Evolutionary conservation across 2,329 filamentous ascomycete species (phyloP), one percentile per base, ranked within the genome.

Genomic region (Xylariaceae sp.): DNA sequence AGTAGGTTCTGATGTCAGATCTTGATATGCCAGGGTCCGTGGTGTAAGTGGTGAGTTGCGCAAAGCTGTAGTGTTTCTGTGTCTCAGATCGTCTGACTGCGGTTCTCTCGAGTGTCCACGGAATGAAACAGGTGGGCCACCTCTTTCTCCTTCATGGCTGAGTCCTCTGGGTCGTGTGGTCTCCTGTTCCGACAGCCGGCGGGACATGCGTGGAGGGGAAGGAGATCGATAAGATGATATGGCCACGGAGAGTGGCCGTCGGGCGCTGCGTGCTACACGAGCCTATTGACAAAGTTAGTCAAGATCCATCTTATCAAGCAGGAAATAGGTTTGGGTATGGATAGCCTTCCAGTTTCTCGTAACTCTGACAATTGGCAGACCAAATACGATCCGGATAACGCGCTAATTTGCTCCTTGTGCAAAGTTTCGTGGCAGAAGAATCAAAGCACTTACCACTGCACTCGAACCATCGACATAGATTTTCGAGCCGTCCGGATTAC

Each of bases 101-200:
- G 69, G 71, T 22, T 79, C 76, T 50, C 67, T 66, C 5, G 62
- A 54, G 16, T 67, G 49, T 7, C 66, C 61, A 34, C 76, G 71
- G 47, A 73, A 74, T 2, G 69, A 66, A 22, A 71, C 56, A 40
- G 71, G 68, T n/a, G 72, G 71, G 21, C 69, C 59, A 37, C 58
- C 55, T 46, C 65, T 61, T 33, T 70, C 70, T 14, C 58, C 55
- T 8, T 74, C 71, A n/a, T 77, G 72, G 19, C 58, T 59, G 14
- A 57, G 43, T 22, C 62, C 55, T 63, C 72, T 63, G 55, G 65
- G 54, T 55, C 70, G 63, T 53, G 67, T 64, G 11, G 66, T 69
- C 32, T 79, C 76, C 51, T 76, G 73, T 55, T 82, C 79, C 2
- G 79, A 82, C 32, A 81, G 66, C 20, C 79, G 76, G 29, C 78